phyloP scores from a whole-genome alignment of 2,329 filamentous ascomycete genomes.

The Akanthomyces dipterigenus region DNA sequence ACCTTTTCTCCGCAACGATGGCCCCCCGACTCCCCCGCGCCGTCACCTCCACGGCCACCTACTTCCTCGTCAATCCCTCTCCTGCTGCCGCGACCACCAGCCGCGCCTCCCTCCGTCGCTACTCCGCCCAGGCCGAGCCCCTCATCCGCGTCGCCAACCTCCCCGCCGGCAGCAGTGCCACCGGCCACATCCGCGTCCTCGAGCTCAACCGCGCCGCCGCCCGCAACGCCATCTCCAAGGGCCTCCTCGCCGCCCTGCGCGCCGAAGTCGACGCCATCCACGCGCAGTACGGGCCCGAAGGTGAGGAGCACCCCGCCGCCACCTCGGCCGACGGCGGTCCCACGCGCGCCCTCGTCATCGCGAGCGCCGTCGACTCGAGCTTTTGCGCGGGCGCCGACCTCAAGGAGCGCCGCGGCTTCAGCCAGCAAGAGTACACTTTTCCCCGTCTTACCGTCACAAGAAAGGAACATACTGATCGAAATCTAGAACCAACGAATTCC shows the following conservation, averaged over 20 bases:
- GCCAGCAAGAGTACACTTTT: conserved; percentile 59
- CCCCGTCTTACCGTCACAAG: too few species aligned
- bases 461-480: neutral
- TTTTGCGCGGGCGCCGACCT: conserved; percentile 95
- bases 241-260: conserved; percentile 65
- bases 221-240: conserved; percentile 83
- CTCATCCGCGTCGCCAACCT: conserved; percentile 67
- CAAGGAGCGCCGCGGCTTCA: conserved; percentile 77
- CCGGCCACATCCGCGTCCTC: conserved; percentile 80
- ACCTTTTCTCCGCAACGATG: neutral
- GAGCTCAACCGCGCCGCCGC: conserved; percentile 78
- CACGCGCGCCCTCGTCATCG: conserved; percentile 76
- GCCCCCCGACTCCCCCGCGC: conserved; percentile 9
- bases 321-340: conserved; percentile 41
- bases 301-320: conserved; percentile 45
- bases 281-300: conserved; percentile 49
- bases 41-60: neutral
- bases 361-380: conserved; percentile 74
- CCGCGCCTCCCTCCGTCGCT: conserved; percentile 22
- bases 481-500: conserved; percentile 68
- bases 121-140: conserved; percentile 42
- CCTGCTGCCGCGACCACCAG: conserved; percentile 15
- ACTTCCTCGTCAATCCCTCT: conserved; percentile 22
- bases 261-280: conserved; percentile 68
- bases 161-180: conserved; percentile 70